phyloP scores from a whole-genome alignment of 2,329 filamentous ascomycete species.

The Exophiala oligosperma region DNA sequence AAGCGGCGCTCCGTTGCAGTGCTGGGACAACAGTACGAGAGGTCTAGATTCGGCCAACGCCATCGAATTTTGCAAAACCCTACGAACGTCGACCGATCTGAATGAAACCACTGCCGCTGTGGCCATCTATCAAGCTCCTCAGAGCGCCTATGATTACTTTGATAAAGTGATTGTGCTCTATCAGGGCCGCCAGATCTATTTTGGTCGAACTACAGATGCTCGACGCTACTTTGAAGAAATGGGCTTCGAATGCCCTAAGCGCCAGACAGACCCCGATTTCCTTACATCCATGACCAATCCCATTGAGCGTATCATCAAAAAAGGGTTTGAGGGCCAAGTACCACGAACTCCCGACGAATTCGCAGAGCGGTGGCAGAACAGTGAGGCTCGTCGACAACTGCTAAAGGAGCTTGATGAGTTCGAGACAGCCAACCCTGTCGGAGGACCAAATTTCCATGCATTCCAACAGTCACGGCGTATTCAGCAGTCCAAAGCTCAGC shows the following conservation, averaged over 20 bases:
- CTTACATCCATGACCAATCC: slow-evolving; percentile 69
- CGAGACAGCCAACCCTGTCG: slow-evolving; percentile 42
- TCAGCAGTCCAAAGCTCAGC: slow-evolving; percentile 43
- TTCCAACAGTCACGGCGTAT: slow-evolving; percentile 43
- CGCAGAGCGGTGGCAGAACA: slow-evolving; percentile 55
- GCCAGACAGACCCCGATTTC: slow-evolving; percentile 70
- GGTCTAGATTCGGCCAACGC: slow-evolving; percentile 59
- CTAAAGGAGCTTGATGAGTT: slow-evolving; percentile 45
- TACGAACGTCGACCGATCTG: slow-evolving; percentile 52
- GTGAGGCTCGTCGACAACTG: slow-evolving; percentile 44
- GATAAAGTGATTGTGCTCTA: slow-evolving; percentile 69
- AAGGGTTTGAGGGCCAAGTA: slow-evolving; percentile 58
- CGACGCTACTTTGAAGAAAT: slow-evolving; percentile 66
- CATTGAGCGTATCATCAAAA: slow-evolving; percentile 54
- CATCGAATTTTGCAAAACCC: slow-evolving; percentile 56
- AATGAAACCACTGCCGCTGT: slow-evolving; percentile 52
- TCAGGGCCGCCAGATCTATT: slow-evolving; percentile 77
- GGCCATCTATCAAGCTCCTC: slow-evolving; percentile 58
- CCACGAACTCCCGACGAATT: slow-evolving; percentile 71
- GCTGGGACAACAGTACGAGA: slow-evolving; percentile 51
- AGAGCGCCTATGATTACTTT: slow-evolving; percentile 60
- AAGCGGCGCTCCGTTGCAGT: slow-evolving; percentile 39
- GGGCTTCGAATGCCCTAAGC: slow-evolving; percentile 66
- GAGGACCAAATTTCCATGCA: slow-evolving; percentile 38
- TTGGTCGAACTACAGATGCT: slow-evolving; percentile 62